Percentiles rank a stretch among this genome's conserved stretches.
These are phyloP conservation scores for Fraxinus angustifolia DNA, from an alignment of 305 asterid genomes.

Conservation along the genomic window DNA sequence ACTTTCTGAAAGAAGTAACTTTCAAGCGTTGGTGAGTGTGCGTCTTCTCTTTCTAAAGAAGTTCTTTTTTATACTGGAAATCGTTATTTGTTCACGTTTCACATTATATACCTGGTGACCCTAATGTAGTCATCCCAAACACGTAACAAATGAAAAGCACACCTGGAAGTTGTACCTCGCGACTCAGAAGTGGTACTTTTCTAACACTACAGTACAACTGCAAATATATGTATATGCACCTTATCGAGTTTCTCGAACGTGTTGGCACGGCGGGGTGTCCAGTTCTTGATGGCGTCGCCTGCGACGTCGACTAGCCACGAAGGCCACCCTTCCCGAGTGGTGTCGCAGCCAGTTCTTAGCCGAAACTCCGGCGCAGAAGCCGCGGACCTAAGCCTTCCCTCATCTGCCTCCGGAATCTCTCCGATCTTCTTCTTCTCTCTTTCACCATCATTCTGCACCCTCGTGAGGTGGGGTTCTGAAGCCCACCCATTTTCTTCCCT, in stretches of 20 bases:
- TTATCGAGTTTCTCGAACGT: constrained; percentile 19
- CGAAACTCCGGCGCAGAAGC: neutral
- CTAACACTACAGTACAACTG: neutral
- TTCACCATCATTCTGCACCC: constrained; percentile 23
- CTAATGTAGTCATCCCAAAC: neutral
- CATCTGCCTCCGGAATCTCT: neutral
- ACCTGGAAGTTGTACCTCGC: neutral
- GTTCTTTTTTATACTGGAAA: neutral
- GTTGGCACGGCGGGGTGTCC: constrained; percentile 16
- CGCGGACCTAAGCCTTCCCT: neutral
- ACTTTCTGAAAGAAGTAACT: neutral
- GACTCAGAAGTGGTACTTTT: neutral
- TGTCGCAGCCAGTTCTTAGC: neutral
- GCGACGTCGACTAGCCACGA: constrained; percentile 8
- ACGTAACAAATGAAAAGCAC: neutral
- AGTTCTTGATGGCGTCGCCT: constrained; percentile 15
- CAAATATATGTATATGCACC: neutral
- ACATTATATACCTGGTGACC: neutral
- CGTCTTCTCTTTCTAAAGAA: neutral
- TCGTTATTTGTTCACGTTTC: neutral
- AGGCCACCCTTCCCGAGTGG: constrained; percentile 14
- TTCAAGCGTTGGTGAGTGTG: neutral
- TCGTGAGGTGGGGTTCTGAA: constrained; percentile 20
- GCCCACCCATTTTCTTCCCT: constrained; percentile 21
- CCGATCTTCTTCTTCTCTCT: constrained; percentile 31